Percentiles rank a stretch among this genome's conserved stretches.
phyloP scores from a whole-genome alignment of 352 stramenopile species.

The Pythium pyrilobum region DNA sequence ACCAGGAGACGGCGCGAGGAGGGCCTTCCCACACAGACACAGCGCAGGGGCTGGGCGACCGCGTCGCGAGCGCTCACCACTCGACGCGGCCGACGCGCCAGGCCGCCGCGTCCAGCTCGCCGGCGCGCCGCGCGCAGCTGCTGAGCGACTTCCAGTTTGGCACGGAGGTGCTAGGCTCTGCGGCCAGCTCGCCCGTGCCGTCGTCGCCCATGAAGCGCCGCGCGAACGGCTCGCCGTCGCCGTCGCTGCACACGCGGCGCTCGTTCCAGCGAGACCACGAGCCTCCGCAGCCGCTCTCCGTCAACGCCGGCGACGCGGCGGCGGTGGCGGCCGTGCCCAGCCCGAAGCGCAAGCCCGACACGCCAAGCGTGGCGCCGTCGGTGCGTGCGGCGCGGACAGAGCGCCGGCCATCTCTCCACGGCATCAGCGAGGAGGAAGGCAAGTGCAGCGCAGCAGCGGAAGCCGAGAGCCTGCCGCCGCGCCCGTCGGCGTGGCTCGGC shows the following conservation, averaged over 20 bases:
- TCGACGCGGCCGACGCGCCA: conserved; percentile 12
- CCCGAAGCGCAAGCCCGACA: conserved; percentile 23
- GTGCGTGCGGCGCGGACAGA: conserved; percentile 3
- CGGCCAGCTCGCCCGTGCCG: conserved; percentile 5
- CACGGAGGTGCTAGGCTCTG: conserved; percentile 5
- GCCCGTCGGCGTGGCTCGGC: conserved; percentile 1
- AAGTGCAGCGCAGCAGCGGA: not conserved
- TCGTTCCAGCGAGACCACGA: conserved; percentile 26
- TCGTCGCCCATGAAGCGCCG: conserved; percentile 24
- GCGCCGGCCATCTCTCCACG: conserved; percentile 23
- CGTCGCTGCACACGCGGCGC: conserved; percentile 12
- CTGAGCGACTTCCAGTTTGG: conserved; percentile 40
- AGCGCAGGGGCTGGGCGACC: conserved; percentile 11
- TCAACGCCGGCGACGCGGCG: not conserved
- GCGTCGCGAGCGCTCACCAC: conserved; percentile 14
- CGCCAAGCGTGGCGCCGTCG: conserved; percentile 13
- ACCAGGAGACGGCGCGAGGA: not conserved
- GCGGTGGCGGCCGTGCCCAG: conserved; percentile 1
- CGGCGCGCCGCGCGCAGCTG: conserved; percentile 14
- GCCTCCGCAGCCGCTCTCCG: conserved; percentile 8
- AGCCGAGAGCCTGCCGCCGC: conserved; percentile 13
- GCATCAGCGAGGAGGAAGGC: conserved; percentile 26
- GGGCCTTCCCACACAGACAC: conserved; percentile 7
- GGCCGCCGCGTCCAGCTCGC: not conserved
- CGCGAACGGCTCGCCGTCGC: not conserved